Conservation (phyloP, 345 rosid species). For the Ricinus communis region DNA sequence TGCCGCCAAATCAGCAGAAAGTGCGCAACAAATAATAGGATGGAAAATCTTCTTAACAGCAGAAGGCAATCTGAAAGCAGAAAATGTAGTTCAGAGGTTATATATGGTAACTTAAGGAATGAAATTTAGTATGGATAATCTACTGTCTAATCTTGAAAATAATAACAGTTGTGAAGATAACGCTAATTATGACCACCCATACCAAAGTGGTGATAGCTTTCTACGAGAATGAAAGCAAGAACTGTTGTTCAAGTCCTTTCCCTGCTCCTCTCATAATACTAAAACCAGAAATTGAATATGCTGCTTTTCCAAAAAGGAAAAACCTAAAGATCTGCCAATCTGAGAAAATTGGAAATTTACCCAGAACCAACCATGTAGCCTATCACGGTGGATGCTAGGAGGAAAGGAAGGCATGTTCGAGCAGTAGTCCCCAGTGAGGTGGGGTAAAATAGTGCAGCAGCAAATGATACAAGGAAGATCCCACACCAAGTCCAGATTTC, state of each 20-base stretch:
- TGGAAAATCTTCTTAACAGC: constrained; percentile 67
- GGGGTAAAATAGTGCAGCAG: constrained; percentile 60
- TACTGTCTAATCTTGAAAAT: not conserved
- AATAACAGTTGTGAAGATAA: too few relatives aligned
- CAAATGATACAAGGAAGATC: constrained; percentile 67
- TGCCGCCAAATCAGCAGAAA: constrained; percentile 84
- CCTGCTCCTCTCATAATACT: not conserved
- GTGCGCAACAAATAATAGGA: constrained; percentile 81
- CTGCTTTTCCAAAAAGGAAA: not conserved
- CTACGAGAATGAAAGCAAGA: not conserved
- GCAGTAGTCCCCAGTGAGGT: constrained; percentile 75
- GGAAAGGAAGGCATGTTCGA: constrained; percentile 83
- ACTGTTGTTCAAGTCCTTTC: not conserved
- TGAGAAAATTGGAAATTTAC: constrained; percentile 40
- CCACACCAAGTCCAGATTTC: constrained; percentile 86
- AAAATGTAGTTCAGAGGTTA: not conserved
- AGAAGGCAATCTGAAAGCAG: constrained; percentile 70
- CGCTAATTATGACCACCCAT: too few relatives aligned
- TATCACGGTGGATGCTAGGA: constrained; percentile 83
- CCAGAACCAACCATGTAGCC: constrained; percentile 87
- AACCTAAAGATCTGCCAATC: not conserved
- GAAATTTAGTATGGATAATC: not conserved
- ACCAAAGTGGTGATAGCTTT: too few relatives aligned
- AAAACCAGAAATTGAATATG: not conserved
- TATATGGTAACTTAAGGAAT: not conserved